These are phyloP conservation scores for Aristolochia californica DNA, from an alignment of 164 flowering plant species.

Conservation along the genomic window DNA sequence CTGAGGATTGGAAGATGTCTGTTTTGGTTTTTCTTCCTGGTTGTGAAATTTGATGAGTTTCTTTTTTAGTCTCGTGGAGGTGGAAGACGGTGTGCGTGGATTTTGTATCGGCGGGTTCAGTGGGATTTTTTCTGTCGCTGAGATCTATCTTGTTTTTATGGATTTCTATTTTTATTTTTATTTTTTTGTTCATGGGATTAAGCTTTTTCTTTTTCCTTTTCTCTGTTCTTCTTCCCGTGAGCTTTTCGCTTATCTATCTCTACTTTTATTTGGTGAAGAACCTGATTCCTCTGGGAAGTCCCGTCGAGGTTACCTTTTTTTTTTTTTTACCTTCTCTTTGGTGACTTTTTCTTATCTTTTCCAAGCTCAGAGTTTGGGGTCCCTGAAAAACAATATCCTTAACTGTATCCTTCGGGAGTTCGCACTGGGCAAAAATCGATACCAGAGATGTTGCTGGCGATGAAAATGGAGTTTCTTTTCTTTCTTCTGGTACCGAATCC, in stretches of 20 bases:
- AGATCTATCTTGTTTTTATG: neutral
- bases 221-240: slow-evolving; percentile 6
- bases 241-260: slow-evolving; percentile 1
- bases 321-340: slow-evolving; percentile 11
- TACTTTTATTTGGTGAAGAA: slow-evolving; percentile 28
- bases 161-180: too few relatives aligned
- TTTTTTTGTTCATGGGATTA: slow-evolving; percentile 5
- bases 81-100: too few relatives aligned
- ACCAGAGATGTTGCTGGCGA: neutral
- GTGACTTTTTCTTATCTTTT: slow-evolving; percentile 1
- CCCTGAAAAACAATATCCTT: too few relatives aligned
- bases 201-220: slow-evolving; percentile 6
- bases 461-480: slow-evolving; percentile 3
- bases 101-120: too few relatives aligned
- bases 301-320: slow-evolving; percentile 20
- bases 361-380: neutral
- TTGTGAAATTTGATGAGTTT: too few relatives aligned
- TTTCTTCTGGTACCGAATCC: slow-evolving; percentile 2
- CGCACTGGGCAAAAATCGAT: neutral
- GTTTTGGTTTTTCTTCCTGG: too few relatives aligned
- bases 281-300: slow-evolving; percentile 39
- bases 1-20: too few relatives aligned
- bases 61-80: too few relatives aligned
- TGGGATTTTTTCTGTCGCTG: too few relatives aligned
- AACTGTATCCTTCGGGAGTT: too few relatives aligned